Base-by-base conservation (phyloP, 345 rosid species). In the Salix exigua region DNA sequence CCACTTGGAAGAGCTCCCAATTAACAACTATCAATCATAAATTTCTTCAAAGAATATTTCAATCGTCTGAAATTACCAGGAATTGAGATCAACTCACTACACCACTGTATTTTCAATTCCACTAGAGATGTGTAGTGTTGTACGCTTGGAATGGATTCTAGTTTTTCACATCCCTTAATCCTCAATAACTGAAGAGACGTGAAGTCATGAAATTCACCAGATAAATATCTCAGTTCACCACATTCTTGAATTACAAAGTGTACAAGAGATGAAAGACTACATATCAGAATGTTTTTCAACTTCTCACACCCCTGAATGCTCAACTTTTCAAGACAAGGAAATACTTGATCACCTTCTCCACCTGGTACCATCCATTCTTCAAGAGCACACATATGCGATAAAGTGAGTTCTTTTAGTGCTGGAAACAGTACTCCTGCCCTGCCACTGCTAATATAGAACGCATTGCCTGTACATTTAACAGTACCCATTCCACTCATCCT, bases 271-370 rank as follows among this genome's bases (percentile, higher is more conserved):
- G 66, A 65, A 48, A 71, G 69, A 44, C 62, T 53, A 63, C 51
- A 12, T 48, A 48, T 33, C 1, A 68, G 75, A 25, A 68, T 66
- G 58, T 25, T 69, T 79, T 11, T 62, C 31, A 79, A 66, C 77
- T 26, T 21, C 28, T 30, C 17, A 64, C 78, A 74, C 4, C 6
- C n/a, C 0, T 9, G 0, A 70, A 79, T 63, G 5, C 23, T 31
- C 71, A 79, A 50, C 13, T 62, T 51, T 42, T 74, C 66, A 3
- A 79, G 78, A 63, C 75, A 62, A 61, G 82, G 82, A 74, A 79
- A 79, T n/a, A 68, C 19, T 33, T 46, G 51, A 46, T 12, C 18
- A 14, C 17, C 6, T 46, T 16, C 51, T 46, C 14, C 51, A 46
- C 50, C 19, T 23, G 77, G 67, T 13, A 48, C 30, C 42, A 4